These are phyloP conservation scores for Ambispora gerdemannii DNA, from an alignment of 192 early-diverging fungal species.

Conservation along the genomic window DNA sequence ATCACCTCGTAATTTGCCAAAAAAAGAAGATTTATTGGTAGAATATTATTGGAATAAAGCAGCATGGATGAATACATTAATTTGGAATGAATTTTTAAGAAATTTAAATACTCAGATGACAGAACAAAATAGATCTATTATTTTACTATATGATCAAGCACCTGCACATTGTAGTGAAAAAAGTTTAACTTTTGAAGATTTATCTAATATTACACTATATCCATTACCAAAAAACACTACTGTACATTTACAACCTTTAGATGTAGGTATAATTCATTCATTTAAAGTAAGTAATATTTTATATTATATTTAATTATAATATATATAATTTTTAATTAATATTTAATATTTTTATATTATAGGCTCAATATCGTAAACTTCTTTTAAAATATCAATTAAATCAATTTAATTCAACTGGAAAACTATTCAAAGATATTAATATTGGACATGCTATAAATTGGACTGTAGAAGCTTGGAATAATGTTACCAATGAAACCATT, in stretches of 20 bases:
- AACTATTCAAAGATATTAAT: too few species aligned
- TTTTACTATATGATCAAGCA: slow-evolving; percentile 2
- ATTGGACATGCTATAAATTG: too few species aligned
- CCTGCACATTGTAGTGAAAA: background rate
- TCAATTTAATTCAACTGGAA: too few species aligned
- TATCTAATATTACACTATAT: background rate
- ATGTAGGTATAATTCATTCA: slow-evolving; percentile 12
- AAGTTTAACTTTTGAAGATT: background rate
- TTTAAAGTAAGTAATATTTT: slow-evolving; percentile 6
- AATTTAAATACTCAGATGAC: background rate
- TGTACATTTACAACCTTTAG: background rate
- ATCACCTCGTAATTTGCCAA: slow-evolving; percentile 5
- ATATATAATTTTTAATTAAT: too few species aligned
- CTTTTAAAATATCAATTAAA: too few species aligned
- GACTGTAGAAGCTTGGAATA: too few species aligned
- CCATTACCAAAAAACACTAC: background rate
- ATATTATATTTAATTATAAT: too few species aligned
- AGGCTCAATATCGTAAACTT: too few species aligned
- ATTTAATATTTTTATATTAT: too few species aligned
- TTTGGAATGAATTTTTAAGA: slow-evolving; percentile 5
- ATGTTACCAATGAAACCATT: too few species aligned
- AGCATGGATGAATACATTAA: slow-evolving; percentile 3
- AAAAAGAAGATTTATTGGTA: too few species aligned
- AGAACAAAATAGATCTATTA: background rate
- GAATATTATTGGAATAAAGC: background rate